Conservation (phyloP, 495 filamentous ascomycete genomes). For the Penicillium paxilli region DNA sequence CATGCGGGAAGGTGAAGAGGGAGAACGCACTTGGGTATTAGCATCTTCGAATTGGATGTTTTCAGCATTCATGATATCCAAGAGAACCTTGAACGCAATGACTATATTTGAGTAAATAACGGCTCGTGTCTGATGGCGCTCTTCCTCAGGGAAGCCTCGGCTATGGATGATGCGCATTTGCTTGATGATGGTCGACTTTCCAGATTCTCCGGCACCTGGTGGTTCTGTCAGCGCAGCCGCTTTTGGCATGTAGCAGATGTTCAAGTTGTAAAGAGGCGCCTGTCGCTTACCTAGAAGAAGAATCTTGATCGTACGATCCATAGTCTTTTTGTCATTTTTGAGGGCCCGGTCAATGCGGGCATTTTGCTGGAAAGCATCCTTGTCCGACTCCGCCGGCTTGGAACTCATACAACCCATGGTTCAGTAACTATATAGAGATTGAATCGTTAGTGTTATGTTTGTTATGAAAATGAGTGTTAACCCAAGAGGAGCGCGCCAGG, state of each 20-base stretch:
- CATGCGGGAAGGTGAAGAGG: slow-evolving; percentile 1
- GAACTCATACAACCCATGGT: slow-evolving; percentile 49
- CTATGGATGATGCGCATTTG: slow-evolving; percentile 99
- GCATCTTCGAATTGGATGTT: slow-evolving; percentile 70
- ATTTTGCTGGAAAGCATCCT: slow-evolving; percentile 42
- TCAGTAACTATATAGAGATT: neutral
- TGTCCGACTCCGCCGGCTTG: slow-evolving; percentile 42
- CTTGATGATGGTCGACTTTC: slow-evolving; percentile 97
- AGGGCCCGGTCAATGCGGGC: slow-evolving; percentile 74
- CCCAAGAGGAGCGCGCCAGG: neutral
- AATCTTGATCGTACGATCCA: slow-evolving; percentile 80
- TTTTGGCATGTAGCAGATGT: neutral
- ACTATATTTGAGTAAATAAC: slow-evolving; percentile 94
- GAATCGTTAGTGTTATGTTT: neutral
- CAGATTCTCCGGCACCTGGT: slow-evolving; percentile 92
- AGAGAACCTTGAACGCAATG: slow-evolving; percentile 82
- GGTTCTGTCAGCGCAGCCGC: slow-evolving; percentile 8
- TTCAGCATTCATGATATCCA: slow-evolving; percentile 92
- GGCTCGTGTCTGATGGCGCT: slow-evolving; percentile 88
- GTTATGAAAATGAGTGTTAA: neutral
- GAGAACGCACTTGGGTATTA: slow-evolving; percentile 65
- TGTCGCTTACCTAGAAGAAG: slow-evolving; percentile 66
- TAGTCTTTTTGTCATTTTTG: slow-evolving; percentile 77
- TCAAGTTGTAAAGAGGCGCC: neutral
- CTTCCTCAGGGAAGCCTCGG: slow-evolving; percentile 85